phyloP scores from a whole-genome alignment of 768 basidiomycete genomes.

The Suillus weaverae region DNA sequence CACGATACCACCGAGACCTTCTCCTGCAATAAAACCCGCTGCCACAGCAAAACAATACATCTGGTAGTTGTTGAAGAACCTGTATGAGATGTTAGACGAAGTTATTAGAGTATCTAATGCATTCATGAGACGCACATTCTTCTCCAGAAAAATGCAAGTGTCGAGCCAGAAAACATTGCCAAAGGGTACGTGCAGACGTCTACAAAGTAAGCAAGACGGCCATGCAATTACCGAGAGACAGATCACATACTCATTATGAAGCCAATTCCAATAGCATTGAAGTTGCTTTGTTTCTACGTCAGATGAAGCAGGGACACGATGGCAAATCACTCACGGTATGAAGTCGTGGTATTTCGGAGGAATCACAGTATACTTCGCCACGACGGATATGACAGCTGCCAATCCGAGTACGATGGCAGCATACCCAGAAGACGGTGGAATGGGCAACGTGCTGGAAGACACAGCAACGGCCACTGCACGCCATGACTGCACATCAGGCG shows the following conservation, averaged over 20 bases:
- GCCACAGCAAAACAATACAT: constrained; percentile 36
- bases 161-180: constrained; percentile 15
- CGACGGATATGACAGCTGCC: constrained; percentile 42
- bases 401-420: constrained; percentile 56
- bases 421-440: constrained; percentile 56
- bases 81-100: not conserved
- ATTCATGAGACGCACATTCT: constrained; percentile 7
- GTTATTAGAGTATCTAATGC: not conserved
- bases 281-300: constrained; percentile 18
- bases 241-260: constrained; percentile 14
- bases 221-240: too few species aligned
- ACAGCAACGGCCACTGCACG: constrained; percentile 21
- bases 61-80: constrained; percentile 12
- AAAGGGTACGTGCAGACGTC: constrained; percentile 14
- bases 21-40: constrained; percentile 38
- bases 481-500: not conserved
- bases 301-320: not conserved
- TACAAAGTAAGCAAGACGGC: not conserved
- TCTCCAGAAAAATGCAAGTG: constrained; percentile 14
- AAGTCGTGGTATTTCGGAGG: constrained; percentile 24
- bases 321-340: constrained; percentile 18
- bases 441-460: constrained; percentile 30
- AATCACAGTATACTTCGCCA: constrained; percentile 37
- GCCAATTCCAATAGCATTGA: constrained; percentile 28
- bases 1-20: constrained; percentile 35